A percentile compares a stretch with the other conserved stretches of the same genome.
Evolutionary conservation across 1,284 basidiomycete species (phyloP).

Genomic region (Fomitopsis betulina): DNA sequence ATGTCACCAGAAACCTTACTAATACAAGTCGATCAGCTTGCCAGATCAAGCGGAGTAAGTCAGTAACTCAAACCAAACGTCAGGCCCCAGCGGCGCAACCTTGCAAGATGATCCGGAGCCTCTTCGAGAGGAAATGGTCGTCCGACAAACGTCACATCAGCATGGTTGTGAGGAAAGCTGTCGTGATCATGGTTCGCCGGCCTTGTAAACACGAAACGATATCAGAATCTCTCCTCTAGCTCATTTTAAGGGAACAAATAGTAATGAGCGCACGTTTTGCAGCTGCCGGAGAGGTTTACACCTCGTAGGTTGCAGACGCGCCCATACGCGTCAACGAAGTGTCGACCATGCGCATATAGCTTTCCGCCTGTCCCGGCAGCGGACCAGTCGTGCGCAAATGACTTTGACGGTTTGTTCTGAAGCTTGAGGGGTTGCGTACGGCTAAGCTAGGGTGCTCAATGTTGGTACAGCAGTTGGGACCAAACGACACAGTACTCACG

Average conservation of each 20-base stretch:
- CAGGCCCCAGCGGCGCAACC: slow-evolving; percentile 81
- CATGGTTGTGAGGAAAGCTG: slow-evolving; percentile 58
- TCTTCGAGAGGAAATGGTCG: slow-evolving; percentile 82
- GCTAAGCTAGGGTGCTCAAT: background rate
- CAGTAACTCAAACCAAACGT: slow-evolving; percentile 64
- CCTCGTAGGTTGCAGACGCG: slow-evolving; percentile 76
- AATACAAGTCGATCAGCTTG: slow-evolving; percentile 1
- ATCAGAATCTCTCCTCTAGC: background rate
- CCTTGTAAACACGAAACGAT: slow-evolving; percentile 29
- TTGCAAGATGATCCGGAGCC: slow-evolving; percentile 77
- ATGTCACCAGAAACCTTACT: slow-evolving; percentile 90
- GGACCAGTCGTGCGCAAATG: slow-evolving; percentile 77
- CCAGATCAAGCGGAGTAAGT: background rate
- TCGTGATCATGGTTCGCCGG: slow-evolving; percentile 60
- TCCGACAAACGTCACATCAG: slow-evolving; percentile 72
- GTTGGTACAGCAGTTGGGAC: background rate
- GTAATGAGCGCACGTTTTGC: slow-evolving; percentile 65
- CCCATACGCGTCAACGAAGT: slow-evolving; percentile 76
- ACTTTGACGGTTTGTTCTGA: background rate
- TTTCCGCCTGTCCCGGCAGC: slow-evolving; percentile 48
- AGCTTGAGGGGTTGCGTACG: background rate
- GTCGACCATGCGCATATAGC: slow-evolving; percentile 57
- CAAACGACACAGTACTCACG: background rate
- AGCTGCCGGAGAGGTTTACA: slow-evolving; percentile 78
- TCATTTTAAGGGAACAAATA: background rate